These are phyloP conservation scores for Suillus americanus DNA, from an alignment of 768 basidiomycete genomes.

Conservation along the genomic window DNA sequence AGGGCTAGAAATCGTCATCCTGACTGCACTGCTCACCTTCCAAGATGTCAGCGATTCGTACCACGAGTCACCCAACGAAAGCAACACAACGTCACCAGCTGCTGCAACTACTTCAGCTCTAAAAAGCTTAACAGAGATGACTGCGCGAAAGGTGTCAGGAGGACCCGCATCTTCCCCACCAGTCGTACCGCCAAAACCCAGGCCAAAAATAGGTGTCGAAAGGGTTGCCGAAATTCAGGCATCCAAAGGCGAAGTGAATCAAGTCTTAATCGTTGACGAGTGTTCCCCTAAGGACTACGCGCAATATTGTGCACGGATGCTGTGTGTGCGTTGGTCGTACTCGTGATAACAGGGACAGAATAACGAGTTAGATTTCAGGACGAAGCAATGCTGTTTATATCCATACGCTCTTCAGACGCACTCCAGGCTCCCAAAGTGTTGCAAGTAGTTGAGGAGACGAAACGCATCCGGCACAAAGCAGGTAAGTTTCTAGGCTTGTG, in stretches of 20 bases:
- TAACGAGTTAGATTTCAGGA: conserved; percentile 44
- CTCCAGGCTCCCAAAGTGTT: conserved; percentile 76
- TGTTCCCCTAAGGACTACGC: conserved; percentile 68
- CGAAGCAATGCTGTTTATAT: conserved; percentile 79
- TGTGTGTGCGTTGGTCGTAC: conserved; percentile 44
- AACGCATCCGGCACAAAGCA: conserved; percentile 73
- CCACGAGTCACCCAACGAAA: conserved; percentile 36
- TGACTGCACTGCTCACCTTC: conserved; percentile 76
- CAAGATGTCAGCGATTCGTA: conserved; percentile 65
- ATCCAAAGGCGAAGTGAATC: conserved; percentile 68
- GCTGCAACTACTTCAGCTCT: not conserved
- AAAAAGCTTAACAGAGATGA: conserved; percentile 6
- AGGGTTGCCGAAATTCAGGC: conserved; percentile 74
- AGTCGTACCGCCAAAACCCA: conserved; percentile 56
- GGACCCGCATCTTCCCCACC: conserved; percentile 29
- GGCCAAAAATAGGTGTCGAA: conserved; percentile 64
- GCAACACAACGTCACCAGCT: conserved; percentile 3
- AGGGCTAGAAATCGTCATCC: conserved; percentile 79
- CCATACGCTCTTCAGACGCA: conserved; percentile 61
- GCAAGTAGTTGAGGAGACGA: conserved; percentile 77
- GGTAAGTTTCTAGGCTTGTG: conserved; percentile 38
- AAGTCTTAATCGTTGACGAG: conserved; percentile 68
- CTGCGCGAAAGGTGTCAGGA: conserved; percentile 15
- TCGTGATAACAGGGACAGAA: not conserved
- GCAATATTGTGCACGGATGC: conserved; percentile 58